Base-by-base conservation (phyloP, 2,329 filamentous ascomycete species). In the Colletotrichum eremochloae region DNA sequence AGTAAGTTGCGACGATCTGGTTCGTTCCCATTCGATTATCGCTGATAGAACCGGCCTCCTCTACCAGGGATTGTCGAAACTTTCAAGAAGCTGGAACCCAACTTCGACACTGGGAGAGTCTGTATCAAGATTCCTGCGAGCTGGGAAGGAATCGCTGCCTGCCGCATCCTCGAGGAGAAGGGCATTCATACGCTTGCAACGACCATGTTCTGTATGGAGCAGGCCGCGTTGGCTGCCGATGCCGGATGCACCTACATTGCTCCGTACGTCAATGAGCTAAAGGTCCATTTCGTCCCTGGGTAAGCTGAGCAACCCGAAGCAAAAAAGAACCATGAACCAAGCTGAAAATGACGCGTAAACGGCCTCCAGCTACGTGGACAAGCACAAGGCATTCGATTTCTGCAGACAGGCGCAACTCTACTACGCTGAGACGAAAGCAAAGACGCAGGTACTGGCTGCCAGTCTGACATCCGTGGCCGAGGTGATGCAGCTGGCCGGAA, bases 221-320 rank as follows among this genome's bases (percentile, higher is more conserved):
- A 92, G 77, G 90, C 89, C 0, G 83, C 84, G 1, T 81, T 91
- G 1, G 90, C 90, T 0, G 86, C 84, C 1, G 86, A 90, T 62
- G 87, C 85, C 0, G 84, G 85, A 5, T 92, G 89, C 75, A 86
- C 85, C 0, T 92, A 91, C 75, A 88, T 92, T 55, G 89, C 90
- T 0, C 90, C 91, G 0, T 92, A 91, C 73, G 88, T 92, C 40
- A 91, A 92, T 76, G 89, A 92, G 74, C 81, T 92, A 52, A 87
- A 86, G 74, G 90, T 91, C 6, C 89, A 92, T 75, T 89, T 91
- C 68, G 86, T 89, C 53, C 76, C 81, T 15, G 81, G 79, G 84
- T 88, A 77, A 75, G 80, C 77, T 3, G 11, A 3, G 5, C 18
- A 40, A n/a, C 48, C 33, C 12, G 14, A 14, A 31, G 18, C 20